Conservation (phyloP, 148 eudicot species). For the Rhododendron mucronatum region DNA sequence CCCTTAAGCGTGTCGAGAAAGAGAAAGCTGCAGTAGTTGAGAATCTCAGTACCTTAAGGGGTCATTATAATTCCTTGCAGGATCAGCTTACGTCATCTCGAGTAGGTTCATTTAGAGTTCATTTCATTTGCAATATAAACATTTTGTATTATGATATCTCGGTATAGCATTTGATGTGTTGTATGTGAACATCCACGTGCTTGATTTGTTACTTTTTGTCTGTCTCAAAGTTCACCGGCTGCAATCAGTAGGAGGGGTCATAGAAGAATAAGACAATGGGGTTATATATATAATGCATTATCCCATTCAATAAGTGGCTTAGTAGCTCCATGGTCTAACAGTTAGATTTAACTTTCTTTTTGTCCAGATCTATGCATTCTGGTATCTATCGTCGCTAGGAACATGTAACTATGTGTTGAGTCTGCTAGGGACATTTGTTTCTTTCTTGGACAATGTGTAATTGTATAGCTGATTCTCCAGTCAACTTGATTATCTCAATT, state of each 20-base stretch:
- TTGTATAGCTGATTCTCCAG: not conserved
- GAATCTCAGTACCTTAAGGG: conserved; percentile 74
- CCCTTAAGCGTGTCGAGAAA: conserved; percentile 71
- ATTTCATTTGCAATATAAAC: not conserved
- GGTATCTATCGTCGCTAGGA: not conserved
- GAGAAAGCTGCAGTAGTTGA: conserved; percentile 79
- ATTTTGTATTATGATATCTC: not conserved
- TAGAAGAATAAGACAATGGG: not conserved
- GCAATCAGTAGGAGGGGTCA: not conserved
- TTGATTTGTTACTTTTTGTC: not conserved
- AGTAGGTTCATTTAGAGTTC: conserved; percentile 30
- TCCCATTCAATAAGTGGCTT: not conserved
- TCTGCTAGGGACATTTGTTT: not conserved
- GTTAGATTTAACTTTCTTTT: not conserved
- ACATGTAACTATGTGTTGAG: not conserved
- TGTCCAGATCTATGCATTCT: not conserved
- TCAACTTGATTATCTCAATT: not conserved
- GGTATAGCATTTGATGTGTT: not conserved
- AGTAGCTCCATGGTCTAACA: not conserved
- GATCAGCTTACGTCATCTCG: conserved; percentile 68
- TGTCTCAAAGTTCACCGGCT: not conserved
- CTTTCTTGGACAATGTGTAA: not conserved
- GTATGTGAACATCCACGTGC: no score
- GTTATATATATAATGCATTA: not conserved
- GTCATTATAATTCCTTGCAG: conserved; percentile 65